A percentile compares a stretch with the other conserved stretches of the same genome.
Conservation (phyloP, 345 rosid genomes). For the Eutrema yunnanense region DNA sequence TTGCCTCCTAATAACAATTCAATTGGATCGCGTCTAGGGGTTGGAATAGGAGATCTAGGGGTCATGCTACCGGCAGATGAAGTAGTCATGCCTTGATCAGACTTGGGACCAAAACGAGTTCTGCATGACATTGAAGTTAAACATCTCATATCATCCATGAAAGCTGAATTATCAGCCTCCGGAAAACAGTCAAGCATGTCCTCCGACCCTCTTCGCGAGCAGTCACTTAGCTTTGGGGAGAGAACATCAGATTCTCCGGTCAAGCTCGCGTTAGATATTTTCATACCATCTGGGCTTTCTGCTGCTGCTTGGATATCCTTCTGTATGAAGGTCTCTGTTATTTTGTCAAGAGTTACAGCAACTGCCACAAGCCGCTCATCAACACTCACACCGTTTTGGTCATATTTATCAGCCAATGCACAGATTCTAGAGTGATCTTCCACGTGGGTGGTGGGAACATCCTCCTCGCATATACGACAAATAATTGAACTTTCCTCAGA, state of each 20-base stretch:
- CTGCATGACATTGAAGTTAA: slow-evolving; percentile 77
- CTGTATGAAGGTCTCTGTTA: slow-evolving; percentile 47
- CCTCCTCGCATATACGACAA: slow-evolving; percentile 93
- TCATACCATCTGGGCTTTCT: slow-evolving; percentile 71
- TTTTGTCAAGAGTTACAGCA: slow-evolving; percentile 72
- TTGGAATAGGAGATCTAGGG: slow-evolving; percentile 82
- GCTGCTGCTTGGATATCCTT: slow-evolving; percentile 52
- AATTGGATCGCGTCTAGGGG: slow-evolving; percentile 72
- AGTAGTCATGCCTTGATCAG: slow-evolving; percentile 88
- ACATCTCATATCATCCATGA: slow-evolving; percentile 75
- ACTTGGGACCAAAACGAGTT: slow-evolving; percentile 86
- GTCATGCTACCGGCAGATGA: slow-evolving; percentile 92
- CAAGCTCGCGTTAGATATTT: slow-evolving; percentile 70
- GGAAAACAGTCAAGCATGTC: slow-evolving; percentile 87
- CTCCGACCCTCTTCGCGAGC: slow-evolving; percentile 85
- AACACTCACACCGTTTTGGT: slow-evolving; percentile 63
- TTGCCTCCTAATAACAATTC: slow-evolving; percentile 67
- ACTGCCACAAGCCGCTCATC: slow-evolving; percentile 66
- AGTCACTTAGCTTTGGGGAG: slow-evolving; percentile 88
- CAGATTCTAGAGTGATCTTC: slow-evolving; percentile 88
- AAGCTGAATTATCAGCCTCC: slow-evolving; percentile 62
- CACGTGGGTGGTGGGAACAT: slow-evolving; percentile 63
- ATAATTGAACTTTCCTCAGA: slow-evolving; percentile 66
- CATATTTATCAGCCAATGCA: slow-evolving; percentile 80
- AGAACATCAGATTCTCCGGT: slow-evolving; percentile 69